phyloP scores from a whole-genome alignment of 441 rosid species.

The California macrophylla region DNA sequence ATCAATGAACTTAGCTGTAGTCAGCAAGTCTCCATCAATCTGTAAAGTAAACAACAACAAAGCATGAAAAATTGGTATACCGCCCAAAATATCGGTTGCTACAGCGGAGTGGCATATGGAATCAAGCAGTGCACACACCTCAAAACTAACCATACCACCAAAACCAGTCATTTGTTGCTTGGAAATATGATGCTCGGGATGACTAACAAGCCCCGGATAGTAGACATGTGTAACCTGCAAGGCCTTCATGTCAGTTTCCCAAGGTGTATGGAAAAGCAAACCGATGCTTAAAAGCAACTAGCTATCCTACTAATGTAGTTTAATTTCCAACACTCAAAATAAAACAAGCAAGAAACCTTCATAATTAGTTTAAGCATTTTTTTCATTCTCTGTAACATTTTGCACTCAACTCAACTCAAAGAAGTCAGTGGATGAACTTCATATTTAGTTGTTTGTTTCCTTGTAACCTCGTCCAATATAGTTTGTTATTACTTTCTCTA shows the following conservation, averaged over 20 bases:
- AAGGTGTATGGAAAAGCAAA: not conserved
- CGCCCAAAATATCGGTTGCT: not conserved
- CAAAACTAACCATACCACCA: conserved; percentile 98
- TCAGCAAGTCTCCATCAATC: conserved; percentile 68
- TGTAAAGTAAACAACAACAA: conserved; percentile 18
- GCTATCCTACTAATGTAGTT: not conserved
- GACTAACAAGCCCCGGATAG: conserved; percentile 87
- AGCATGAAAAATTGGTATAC: not conserved
- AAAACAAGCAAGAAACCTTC: not conserved
- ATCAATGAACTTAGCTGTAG: conserved; percentile 68
- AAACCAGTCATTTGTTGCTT: conserved; percentile 91
- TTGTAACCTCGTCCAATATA: not conserved
- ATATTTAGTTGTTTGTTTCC: not conserved
- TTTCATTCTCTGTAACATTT: not conserved
- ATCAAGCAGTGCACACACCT: conserved; percentile 34
- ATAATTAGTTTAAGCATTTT: not conserved
- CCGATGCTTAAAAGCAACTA: not conserved
- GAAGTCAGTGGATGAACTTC: not conserved
- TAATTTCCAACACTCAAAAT: not conserved
- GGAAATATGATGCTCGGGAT: conserved; percentile 83
- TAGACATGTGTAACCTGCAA: conserved; percentile 73
- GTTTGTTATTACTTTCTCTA: not conserved
- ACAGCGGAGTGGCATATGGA: not conserved
- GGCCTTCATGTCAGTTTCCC: not conserved
- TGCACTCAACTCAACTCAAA: not conserved